Percentiles rank a stretch among this genome's conserved stretches.
Conservation (phyloP, 495 filamentous ascomycete species). For the Penicillium paxilli region DNA sequence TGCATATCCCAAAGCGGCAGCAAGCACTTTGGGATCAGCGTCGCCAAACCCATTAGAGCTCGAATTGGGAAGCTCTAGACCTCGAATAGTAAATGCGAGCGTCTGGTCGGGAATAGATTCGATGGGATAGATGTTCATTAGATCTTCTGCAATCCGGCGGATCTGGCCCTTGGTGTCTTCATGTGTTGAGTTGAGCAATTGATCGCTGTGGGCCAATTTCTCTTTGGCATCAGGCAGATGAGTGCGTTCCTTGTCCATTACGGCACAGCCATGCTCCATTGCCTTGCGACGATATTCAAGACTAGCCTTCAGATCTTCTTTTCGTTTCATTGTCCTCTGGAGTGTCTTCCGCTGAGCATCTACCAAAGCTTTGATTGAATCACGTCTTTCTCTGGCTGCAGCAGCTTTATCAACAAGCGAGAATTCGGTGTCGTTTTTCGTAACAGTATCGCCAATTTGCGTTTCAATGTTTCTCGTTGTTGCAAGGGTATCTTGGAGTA, state of each 20-base stretch:
- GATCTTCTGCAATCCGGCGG: constrained; percentile 80
- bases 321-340: constrained; percentile 56
- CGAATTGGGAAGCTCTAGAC: constrained; percentile 75
- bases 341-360: constrained; percentile 63
- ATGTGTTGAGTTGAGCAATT: constrained; percentile 54
- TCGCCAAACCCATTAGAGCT: constrained; percentile 53
- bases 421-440: constrained; percentile 48
- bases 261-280: constrained; percentile 60
- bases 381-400: constrained; percentile 62
- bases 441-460: constrained; percentile 75
- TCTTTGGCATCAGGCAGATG: constrained; percentile 53
- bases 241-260: constrained; percentile 53
- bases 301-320: constrained; percentile 64
- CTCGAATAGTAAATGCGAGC: constrained; percentile 76
- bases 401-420: constrained; percentile 51
- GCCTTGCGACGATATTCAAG: constrained; percentile 63
- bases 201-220: constrained; percentile 55
- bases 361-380: constrained; percentile 60
- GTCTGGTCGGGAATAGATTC: constrained; percentile 60
- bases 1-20: constrained; percentile 80
- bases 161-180: constrained; percentile 75
- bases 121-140: constrained; percentile 77
- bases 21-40: constrained; percentile 63
- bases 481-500: constrained; percentile 84
- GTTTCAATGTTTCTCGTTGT: constrained; percentile 72